phyloP scores from a whole-genome alignment of 305 asterid genomes.

The Fraxinus albicans region DNA sequence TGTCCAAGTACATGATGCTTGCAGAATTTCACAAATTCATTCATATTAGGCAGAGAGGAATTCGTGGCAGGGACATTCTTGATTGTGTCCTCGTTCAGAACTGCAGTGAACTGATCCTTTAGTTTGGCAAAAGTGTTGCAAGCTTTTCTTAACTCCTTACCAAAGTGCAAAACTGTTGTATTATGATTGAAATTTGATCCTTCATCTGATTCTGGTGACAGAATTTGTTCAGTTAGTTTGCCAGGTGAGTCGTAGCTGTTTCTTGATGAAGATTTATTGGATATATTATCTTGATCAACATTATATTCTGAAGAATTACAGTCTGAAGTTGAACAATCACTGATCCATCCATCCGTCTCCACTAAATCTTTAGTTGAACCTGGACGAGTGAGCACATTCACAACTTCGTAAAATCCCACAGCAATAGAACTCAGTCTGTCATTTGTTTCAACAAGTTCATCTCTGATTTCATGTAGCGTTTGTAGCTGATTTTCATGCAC shows the following conservation, averaged over 20 bases:
- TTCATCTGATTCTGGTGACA: slow-evolving; percentile 23
- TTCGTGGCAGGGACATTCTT: slow-evolving; percentile 19
- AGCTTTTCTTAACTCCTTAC: slow-evolving; percentile 36
- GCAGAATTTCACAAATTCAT: slow-evolving; percentile 20
- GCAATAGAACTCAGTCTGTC: slow-evolving; percentile 33
- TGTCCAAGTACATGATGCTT: slow-evolving; percentile 25
- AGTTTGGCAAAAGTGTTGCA: slow-evolving; percentile 37
- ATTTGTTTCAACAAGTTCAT: slow-evolving; percentile 41
- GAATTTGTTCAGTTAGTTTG: slow-evolving; percentile 24
- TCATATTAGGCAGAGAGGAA: slow-evolving; percentile 19
- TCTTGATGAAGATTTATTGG: slow-evolving; percentile 17
- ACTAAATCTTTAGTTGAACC: slow-evolving; percentile 25
- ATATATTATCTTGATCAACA: slow-evolving; percentile 26
- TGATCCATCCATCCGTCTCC: slow-evolving; percentile 32
- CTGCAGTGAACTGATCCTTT: slow-evolving; percentile 34
- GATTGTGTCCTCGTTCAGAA: slow-evolving; percentile 24
- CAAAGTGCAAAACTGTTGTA: slow-evolving; percentile 26
- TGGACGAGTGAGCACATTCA: slow-evolving; percentile 15
- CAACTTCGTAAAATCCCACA: slow-evolving; percentile 29
- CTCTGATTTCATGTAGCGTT: slow-evolving; percentile 31
- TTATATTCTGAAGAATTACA: slow-evolving; percentile 38
- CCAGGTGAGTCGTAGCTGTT: background rate
- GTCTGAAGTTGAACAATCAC: slow-evolving; percentile 39
- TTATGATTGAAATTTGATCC: slow-evolving; percentile 22
- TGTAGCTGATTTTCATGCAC: slow-evolving; percentile 30